Conservation (phyloP, 2,329 filamentous ascomycete genomes). For the Aureobasidium sp. region DNA sequence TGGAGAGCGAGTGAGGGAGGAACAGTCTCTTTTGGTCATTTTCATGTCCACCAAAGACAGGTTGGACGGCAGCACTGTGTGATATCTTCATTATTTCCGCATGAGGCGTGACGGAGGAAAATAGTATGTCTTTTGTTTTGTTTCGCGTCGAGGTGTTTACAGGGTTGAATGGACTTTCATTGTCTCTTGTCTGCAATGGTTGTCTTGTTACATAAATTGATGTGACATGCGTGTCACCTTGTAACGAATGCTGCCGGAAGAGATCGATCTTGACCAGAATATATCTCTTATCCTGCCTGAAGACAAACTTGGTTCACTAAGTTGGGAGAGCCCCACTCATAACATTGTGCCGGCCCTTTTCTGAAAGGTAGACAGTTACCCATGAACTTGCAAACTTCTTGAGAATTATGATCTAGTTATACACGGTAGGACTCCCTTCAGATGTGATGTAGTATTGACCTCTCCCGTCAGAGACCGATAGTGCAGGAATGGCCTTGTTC, state of each 20-base stretch:
- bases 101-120: slow-evolving; percentile 4
- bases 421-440: not conserved
- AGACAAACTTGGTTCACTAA: not conserved
- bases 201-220: not conserved
- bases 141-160: not conserved
- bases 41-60: not conserved
- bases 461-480: not conserved
- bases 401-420: not conserved
- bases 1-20: slow-evolving; percentile 6
- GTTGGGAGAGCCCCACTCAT: not conserved
- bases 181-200: not conserved
- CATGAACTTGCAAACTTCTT: no score
- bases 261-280: not conserved
- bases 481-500: not conserved
- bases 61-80: slow-evolving; percentile 6
- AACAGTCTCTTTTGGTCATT: slow-evolving; percentile 12
- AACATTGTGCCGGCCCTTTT: not conserved
- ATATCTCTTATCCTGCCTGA: not conserved
- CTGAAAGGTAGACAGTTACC: not conserved
- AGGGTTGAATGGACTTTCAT: not conserved
- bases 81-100: slow-evolving; percentile 15
- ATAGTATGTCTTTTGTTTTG: slow-evolving; percentile 9
- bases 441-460: no score
- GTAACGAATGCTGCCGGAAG: not conserved
- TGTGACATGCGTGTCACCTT: not conserved